Conservation (phyloP, 805 yeast species). For the Osmozyma mogii region DNA sequence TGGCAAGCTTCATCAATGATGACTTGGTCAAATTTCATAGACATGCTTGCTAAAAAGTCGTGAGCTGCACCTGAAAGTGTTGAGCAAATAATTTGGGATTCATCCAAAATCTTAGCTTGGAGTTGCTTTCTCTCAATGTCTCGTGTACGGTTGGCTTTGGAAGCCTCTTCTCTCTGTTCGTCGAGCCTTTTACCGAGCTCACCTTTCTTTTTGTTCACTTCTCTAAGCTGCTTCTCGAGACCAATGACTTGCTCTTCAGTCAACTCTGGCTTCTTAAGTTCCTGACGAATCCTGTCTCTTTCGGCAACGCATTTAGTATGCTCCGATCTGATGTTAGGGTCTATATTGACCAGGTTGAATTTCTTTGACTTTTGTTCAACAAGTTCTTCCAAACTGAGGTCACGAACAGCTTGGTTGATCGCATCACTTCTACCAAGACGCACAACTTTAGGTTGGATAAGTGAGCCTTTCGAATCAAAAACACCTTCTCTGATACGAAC, state of each 20-base stretch:
- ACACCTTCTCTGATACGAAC: conserved; percentile 74
- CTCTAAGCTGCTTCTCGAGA: conserved; percentile 44
- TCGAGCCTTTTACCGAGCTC: conserved; percentile 69
- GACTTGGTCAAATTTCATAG: conserved; percentile 79
- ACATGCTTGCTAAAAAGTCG: conserved; percentile 66
- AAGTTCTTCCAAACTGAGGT: conserved; percentile 76
- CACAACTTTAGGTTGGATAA: conserved; percentile 59
- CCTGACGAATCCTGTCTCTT: conserved; percentile 45
- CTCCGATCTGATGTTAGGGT: conserved; percentile 40
- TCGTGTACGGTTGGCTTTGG: conserved; percentile 60
- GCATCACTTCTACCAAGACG: conserved; percentile 89
- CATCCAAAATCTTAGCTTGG: conserved; percentile 63
- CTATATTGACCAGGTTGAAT: conserved; percentile 32
- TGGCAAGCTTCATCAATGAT: conserved; percentile 97
- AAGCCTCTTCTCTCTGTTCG: conserved; percentile 65
- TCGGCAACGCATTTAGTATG: conserved; percentile 48
- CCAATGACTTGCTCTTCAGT: conserved; percentile 37
- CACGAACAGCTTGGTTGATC: conserved; percentile 72
- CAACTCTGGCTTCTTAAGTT: conserved; percentile 21
- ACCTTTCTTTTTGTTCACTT: conserved; percentile 52
- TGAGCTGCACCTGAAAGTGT: conserved; percentile 94
- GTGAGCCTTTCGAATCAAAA: conserved; percentile 42
- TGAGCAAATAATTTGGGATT: conserved; percentile 82
- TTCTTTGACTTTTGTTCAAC: conserved; percentile 50
- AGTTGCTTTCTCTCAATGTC: conserved; percentile 71